These are phyloP conservation scores for Suillus variegatus DNA, from an alignment of 768 basidiomycete genomes.

Conservation along the genomic window DNA sequence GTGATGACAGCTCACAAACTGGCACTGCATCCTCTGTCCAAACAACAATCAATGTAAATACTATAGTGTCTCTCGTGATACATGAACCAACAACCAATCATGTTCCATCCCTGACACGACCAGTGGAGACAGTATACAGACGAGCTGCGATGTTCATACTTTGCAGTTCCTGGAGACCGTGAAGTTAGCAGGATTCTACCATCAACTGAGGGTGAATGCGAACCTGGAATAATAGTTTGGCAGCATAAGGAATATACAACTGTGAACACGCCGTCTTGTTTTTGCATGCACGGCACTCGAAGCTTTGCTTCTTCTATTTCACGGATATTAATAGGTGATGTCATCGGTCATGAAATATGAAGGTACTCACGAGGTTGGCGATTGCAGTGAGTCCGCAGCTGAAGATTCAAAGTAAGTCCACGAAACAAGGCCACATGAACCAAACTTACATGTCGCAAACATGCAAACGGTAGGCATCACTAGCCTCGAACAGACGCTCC, in stretches of 20 bases:
- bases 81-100: background rate
- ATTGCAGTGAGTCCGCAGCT: conserved; percentile 97
- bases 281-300: conserved; percentile 97
- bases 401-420: conserved; percentile 14
- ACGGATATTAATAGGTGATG: conserved; percentile 12
- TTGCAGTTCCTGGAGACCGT: conserved; percentile 71
- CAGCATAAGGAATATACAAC: conserved; percentile 93
- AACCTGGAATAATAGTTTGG: conserved; percentile 94
- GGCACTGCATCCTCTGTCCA: background rate
- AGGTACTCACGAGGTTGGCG: conserved; percentile 81
- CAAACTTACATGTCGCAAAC: conserved; percentile 88
- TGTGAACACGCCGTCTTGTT: conserved; percentile 96
- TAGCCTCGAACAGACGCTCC: conserved; percentile 93
- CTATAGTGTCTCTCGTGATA: conserved; percentile 30
- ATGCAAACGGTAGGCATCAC: conserved; percentile 90
- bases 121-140: conserved; percentile 83
- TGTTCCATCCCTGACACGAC: conserved; percentile 68
- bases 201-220: conserved; percentile 17
- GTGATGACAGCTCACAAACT: background rate
- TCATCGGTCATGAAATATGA: background rate
- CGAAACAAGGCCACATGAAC: background rate
- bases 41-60: conserved; percentile 18
- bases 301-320: conserved; percentile 91
- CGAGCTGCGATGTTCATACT: conserved; percentile 95
- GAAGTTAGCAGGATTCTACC: conserved; percentile 6